These are phyloP conservation scores for Urtica urens DNA, from an alignment of 306 rosid genomes.

Conservation along the genomic window DNA sequence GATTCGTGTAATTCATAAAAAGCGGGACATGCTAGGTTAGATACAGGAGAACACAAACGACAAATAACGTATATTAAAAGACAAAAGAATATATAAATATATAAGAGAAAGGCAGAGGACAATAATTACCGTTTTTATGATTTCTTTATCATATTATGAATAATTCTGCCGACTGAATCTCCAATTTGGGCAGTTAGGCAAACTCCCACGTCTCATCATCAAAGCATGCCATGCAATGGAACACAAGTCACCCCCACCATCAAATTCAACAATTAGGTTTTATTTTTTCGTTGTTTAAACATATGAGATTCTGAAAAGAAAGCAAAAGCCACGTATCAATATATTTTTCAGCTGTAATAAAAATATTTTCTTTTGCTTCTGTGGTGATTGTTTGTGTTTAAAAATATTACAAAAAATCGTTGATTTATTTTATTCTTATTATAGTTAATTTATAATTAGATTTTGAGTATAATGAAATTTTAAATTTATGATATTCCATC, in stretches of 20 bases:
- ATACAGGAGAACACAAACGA: not conserved
- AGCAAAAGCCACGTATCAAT: not conserved
- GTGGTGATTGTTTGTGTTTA: too few species aligned
- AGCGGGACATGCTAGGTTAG: not conserved
- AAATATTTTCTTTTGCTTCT: too few species aligned
- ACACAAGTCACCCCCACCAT: not conserved
- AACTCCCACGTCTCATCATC: constrained; percentile 9
- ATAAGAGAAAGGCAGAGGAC: not conserved
- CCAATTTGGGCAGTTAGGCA: constrained; percentile 7
- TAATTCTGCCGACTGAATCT: constrained; percentile 7
- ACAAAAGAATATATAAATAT: not conserved
- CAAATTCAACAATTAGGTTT: not conserved
- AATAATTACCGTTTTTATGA: not conserved
- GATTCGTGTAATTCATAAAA: not conserved
- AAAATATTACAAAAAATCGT: too few species aligned
- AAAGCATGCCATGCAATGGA: constrained; percentile 1
- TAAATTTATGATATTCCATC: too few species aligned
- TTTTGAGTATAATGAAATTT: too few species aligned
- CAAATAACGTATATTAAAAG: not conserved
- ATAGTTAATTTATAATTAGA: too few species aligned
- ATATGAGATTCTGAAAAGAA: not conserved
- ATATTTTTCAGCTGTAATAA: not conserved
- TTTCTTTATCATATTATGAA: not conserved
- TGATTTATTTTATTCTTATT: too few species aligned
- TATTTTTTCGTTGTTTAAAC: not conserved